Evolutionary conservation across 345 rosid genomes (phyloP).

Genomic region (Pistacia atlantica): DNA sequence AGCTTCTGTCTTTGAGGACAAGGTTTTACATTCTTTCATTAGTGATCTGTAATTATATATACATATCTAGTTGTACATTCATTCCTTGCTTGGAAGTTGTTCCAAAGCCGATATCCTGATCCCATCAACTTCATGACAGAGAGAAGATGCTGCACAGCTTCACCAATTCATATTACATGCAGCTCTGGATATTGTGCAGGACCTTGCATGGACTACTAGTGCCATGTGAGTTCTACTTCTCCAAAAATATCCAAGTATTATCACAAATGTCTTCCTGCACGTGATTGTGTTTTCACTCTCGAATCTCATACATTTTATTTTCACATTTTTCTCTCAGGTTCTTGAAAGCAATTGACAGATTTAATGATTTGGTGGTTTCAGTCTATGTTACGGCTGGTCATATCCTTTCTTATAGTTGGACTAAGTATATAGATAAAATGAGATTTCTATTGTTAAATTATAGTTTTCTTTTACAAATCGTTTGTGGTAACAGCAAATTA

Average conservation of each 20-base stretch:
- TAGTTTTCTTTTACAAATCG: not conserved
- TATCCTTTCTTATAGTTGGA: conserved; percentile 64
- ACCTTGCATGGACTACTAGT: conserved; percentile 95
- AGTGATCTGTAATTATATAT: not conserved
- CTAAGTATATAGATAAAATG: not conserved
- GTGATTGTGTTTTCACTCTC: conserved; percentile 12
- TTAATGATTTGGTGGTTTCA: conserved; percentile 91
- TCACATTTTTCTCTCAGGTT: conserved; percentile 48
- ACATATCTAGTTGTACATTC: not conserved
- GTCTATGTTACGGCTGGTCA: conserved; percentile 96
- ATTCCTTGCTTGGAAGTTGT: not conserved
- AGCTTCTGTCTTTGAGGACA: not conserved
- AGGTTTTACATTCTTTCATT: not conserved
- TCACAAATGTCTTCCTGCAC: not conserved
- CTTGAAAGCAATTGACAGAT: conserved; percentile 87
- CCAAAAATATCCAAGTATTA: not conserved
- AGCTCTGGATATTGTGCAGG: conserved; percentile 94
- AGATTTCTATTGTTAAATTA: not conserved
- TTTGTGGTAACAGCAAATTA: not conserved
- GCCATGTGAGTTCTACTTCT: conserved; percentile 65
- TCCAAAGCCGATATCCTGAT: conserved; percentile 6
- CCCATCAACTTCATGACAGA: conserved; percentile 44
- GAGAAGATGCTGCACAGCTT: conserved; percentile 98
- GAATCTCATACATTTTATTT: not conserved
- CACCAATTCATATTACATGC: conserved; percentile 95